Conservation (phyloP, 129 eudicot species). For the Pseudognaphalium luteoalbum region DNA sequence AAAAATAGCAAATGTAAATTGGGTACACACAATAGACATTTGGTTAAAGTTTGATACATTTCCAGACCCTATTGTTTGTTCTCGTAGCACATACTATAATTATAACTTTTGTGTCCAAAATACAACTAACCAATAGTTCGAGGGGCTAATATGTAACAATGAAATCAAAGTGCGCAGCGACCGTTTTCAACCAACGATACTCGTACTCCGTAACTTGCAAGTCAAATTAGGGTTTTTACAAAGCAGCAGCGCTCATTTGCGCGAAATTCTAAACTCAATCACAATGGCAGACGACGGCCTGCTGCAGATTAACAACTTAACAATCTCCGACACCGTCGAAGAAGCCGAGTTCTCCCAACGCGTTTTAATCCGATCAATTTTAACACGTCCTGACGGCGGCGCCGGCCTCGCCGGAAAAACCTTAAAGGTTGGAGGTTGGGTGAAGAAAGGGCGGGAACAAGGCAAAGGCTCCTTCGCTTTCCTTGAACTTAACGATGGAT, state of each 20-base stretch:
- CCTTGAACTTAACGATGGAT: constrained; percentile 83
- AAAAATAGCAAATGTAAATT: too few species aligned
- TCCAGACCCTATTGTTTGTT: too few species aligned
- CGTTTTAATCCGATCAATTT: constrained; percentile 58
- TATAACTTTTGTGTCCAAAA: too few species aligned
- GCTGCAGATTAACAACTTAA: constrained; percentile 30
- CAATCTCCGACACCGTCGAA: constrained; percentile 36
- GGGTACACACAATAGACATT: too few species aligned
- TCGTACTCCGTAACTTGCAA: not conserved
- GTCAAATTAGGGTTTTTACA: constrained; percentile 25
- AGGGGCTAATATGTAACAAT: constrained; percentile 14
- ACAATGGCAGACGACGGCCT: constrained; percentile 45
- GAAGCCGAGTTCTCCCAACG: constrained; percentile 71
- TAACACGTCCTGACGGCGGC: constrained; percentile 73
- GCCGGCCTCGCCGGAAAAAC: constrained; percentile 59
- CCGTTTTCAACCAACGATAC: not conserved
- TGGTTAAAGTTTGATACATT: too few species aligned
- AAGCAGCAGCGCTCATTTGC: constrained; percentile 5
- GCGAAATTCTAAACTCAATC: not conserved
- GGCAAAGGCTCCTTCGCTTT: constrained; percentile 75
- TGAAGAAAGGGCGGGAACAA: constrained; percentile 80
- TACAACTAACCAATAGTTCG: not conserved
- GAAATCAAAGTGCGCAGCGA: not conserved
- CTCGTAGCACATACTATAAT: not conserved
- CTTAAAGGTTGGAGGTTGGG: constrained; percentile 89